These are phyloP conservation scores for Thymus mandschuricus DNA, from an alignment of 257 asterid genomes.

Conservation along the genomic window DNA sequence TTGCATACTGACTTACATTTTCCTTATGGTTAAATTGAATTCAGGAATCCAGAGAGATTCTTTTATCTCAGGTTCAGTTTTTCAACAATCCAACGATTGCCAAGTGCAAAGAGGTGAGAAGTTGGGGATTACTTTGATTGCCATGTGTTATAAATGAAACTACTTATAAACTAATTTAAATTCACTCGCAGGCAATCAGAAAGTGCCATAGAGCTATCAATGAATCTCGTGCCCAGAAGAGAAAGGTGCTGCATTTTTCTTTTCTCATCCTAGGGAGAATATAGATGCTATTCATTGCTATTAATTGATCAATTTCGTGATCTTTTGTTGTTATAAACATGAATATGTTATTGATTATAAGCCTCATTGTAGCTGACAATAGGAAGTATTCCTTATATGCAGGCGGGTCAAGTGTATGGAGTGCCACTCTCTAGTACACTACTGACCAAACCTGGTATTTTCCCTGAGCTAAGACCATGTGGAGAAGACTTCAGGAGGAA, in stretches of 20 bases:
- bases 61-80: conserved; percentile 71
- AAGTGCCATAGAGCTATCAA: conserved; percentile 92
- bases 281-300: conserved; percentile 11
- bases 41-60: conserved; percentile 85
- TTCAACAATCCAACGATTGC: conserved; percentile 66
- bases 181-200: conserved; percentile 74
- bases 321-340: conserved; percentile 14
- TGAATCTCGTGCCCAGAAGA: conserved; percentile 92
- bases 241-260: conserved; percentile 69
- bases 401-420: conserved; percentile 99
- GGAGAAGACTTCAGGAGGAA: conserved; percentile 94
- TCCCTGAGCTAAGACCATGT: conserved; percentile 92
- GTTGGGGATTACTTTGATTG: conserved; percentile 17
- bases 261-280: conserved; percentile 20
- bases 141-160: conserved; percentile 22
- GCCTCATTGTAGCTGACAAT: conserved; percentile 24
- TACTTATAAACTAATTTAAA: conserved; percentile 25
- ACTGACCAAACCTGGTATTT: conserved; percentile 71
- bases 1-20: conserved; percentile 18
- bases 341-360: conserved; percentile 19
- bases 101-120: conserved; percentile 87
- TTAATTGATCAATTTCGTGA: conserved; percentile 8
- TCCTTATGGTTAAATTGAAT: conserved; percentile 29
- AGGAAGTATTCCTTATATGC: conserved; percentile 33
- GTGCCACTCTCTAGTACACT: conserved; percentile 87